A percentile compares a stretch with the other conserved stretches of the same genome.
Evolutionary conservation across 2,329 filamentous ascomycete species (phyloP).

Genomic region (Lasiodiplodia sp.): DNA sequence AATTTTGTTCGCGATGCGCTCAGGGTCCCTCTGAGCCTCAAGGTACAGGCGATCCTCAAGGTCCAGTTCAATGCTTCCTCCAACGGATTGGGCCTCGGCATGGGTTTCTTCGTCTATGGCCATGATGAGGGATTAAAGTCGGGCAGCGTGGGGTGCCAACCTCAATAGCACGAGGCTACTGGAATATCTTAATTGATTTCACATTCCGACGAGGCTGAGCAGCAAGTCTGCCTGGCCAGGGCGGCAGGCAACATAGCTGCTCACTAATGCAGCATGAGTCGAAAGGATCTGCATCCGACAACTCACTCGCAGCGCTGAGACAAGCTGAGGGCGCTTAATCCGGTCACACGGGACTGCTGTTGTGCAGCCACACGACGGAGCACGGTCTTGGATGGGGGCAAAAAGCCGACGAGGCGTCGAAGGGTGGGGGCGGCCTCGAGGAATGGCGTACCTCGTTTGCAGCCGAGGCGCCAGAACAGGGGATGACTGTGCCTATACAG

Average conservation of each 20-base stretch:
- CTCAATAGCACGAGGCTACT: neutral
- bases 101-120: conserved; percentile 12
- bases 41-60: conserved; percentile 29
- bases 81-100: conserved; percentile 21
- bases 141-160: neutral
- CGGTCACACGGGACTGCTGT: conserved; percentile 9
- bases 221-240: conserved; percentile 14
- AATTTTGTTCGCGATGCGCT: conserved; percentile 33
- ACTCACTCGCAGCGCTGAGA: neutral
- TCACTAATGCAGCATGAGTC: conserved; percentile 19
- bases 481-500: too few relatives aligned
- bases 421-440: neutral
- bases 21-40: conserved; percentile 28
- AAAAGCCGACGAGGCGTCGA: neutral
- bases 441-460: neutral
- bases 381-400: neutral
- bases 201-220: conserved; percentile 2
- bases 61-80: conserved; percentile 31
- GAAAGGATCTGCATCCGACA: neutral
- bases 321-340: neutral
- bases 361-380: conserved; percentile 3
- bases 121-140: conserved; percentile 15
- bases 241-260: neutral
- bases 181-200: conserved; percentile 6
- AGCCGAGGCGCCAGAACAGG: too few relatives aligned